phyloP scores from a whole-genome alignment of 2,329 filamentous ascomycete genomes.

The Exophiala sp. region DNA sequence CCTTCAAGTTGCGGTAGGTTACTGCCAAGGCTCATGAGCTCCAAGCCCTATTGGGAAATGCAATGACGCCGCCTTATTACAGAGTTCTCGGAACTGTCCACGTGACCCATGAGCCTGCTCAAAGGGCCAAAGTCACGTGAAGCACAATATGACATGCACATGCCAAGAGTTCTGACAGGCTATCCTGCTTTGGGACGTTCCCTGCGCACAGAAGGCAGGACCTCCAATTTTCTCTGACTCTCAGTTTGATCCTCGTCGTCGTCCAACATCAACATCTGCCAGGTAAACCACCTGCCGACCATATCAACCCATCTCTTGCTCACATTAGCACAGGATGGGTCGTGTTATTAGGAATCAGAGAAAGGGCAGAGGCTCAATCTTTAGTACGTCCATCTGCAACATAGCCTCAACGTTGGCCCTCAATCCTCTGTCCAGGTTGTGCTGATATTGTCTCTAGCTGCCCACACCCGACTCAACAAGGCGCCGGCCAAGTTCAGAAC shows the following conservation, averaged over 20 bases:
- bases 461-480: slow-evolving; percentile 90
- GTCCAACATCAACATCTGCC: slow-evolving; percentile 4
- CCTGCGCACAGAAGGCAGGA: not conserved
- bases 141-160: not conserved
- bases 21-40: too few relatives aligned
- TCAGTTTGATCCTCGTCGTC: slow-evolving; percentile 3
- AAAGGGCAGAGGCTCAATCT: slow-evolving; percentile 71
- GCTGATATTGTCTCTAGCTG: slow-evolving; percentile 47
- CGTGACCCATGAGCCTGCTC: too few relatives aligned
- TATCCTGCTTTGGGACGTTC: not conserved
- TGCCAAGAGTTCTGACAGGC: not conserved
- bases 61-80: too few relatives aligned
- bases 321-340: slow-evolving; percentile 47
- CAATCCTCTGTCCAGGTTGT: not conserved
- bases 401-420: not conserved
- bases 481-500: slow-evolving; percentile 89
- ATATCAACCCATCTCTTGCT: not conserved
- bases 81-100: too few relatives aligned
- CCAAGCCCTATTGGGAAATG: too few relatives aligned
- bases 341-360: slow-evolving; percentile 73
- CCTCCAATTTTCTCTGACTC: slow-evolving; percentile 1
- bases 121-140: too few relatives aligned
- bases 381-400: slow-evolving; percentile 46
- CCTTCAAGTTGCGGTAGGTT: too few relatives aligned
- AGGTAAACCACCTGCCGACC: not conserved